Evolutionary conservation across 768 basidiomycete genomes (phyloP).

Genomic region (Rhodotorula taiwanensis): DNA sequence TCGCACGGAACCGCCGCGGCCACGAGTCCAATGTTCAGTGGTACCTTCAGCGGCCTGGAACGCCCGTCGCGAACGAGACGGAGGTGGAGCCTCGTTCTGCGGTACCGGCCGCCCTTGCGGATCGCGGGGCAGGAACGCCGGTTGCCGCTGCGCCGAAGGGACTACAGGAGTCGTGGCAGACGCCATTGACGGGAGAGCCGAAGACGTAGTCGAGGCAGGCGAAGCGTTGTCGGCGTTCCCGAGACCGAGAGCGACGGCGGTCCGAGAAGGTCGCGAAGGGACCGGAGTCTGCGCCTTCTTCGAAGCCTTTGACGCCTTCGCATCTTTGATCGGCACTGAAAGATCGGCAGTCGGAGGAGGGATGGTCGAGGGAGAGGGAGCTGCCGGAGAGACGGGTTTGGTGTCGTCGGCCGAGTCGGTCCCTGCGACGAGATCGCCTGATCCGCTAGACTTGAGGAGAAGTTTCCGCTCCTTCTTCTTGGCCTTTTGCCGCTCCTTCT

Average conservation of each 20-base stretch:
- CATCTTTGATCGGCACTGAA: no score
- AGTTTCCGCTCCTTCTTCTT: background rate
- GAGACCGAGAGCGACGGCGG: constrained; percentile 19
- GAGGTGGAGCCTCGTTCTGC: background rate
- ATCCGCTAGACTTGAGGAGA: no score
- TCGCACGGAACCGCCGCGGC: no score
- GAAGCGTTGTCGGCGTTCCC: background rate
- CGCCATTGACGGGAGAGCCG: background rate
- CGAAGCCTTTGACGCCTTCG: no score
- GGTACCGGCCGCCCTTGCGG: background rate
- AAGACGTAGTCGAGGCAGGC: background rate
- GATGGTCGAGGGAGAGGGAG: no score
- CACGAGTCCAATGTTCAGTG: no score
- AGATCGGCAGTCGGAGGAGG: background rate
- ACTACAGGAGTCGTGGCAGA: background rate
- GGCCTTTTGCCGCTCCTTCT: constrained; percentile 14
- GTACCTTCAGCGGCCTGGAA: no score
- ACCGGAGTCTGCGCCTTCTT: background rate
- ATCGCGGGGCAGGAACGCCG: background rate
- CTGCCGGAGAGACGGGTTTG: no score
- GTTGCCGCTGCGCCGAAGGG: background rate
- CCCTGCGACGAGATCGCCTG: no score
- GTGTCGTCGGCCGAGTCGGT: no score
- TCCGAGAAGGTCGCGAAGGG: constrained; percentile 12
- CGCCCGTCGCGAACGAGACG: no score